A percentile compares a stretch with the other conserved stretches of the same genome.
phyloP scores from a whole-genome alignment of 805 yeast genomes.

The Priceomyces medius region DNA sequence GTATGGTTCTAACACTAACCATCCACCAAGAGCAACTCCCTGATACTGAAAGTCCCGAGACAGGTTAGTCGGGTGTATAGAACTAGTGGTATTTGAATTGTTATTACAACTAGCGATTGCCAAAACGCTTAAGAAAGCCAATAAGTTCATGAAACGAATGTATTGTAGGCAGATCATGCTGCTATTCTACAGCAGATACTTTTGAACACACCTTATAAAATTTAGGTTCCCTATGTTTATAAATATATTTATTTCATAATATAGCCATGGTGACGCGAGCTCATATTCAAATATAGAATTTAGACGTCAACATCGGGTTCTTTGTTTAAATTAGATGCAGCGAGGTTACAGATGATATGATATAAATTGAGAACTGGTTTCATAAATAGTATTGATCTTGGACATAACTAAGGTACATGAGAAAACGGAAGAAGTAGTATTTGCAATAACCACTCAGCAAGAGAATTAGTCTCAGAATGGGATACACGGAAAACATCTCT shows the following conservation, averaged over 20 bases:
- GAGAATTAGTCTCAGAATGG: neutral
- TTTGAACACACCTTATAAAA: too few species aligned
- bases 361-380: too few species aligned
- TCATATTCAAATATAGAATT: too few species aligned
- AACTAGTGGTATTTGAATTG: neutral
- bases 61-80: constrained; percentile 11
- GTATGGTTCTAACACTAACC: constrained; percentile 70
- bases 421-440: neutral
- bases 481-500: neutral
- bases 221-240: too few species aligned
- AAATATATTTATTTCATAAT: too few species aligned
- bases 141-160: neutral
- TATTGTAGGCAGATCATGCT: too few species aligned
- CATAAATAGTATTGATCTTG: neutral
- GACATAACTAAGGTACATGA: neutral
- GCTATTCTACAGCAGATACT: too few species aligned
- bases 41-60: constrained; percentile 22
- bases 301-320: too few species aligned
- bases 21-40: constrained; percentile 49
- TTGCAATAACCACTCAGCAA: neutral
- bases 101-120: neutral
- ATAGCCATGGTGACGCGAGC: too few species aligned
- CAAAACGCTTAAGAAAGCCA: neutral
- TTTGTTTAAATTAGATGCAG: too few species aligned
- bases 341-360: too few species aligned